Base-by-base conservation (phyloP, 2,329 filamentous ascomycete species). In the Clonostachys byssicola region DNA sequence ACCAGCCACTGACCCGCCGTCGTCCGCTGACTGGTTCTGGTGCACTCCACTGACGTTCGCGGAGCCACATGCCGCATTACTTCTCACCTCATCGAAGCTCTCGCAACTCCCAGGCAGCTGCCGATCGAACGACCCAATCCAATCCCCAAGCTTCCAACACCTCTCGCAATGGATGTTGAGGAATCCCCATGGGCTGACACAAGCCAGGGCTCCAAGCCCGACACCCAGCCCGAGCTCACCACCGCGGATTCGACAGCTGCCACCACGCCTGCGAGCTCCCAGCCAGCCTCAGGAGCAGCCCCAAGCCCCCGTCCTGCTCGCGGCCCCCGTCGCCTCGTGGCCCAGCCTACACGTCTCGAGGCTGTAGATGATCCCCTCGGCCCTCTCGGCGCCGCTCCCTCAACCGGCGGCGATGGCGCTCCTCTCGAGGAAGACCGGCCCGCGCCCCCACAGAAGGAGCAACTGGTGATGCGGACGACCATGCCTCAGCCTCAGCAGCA, bases 291-390 rank as follows among this genome's bases (percentile, higher is more conserved):
- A 47, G 60, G 63, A 54, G 54, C 55, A 34, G 48, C 60, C 49
- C 56, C 57, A 49, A 51, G 59, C 42, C 59, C 66, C 52, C 72
- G 74, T 34, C 64, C 72, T 12, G 71, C 72, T 23, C 72, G 75
- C 52, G 62, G 68, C n/a, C 75, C 75, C 36, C 81, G 83, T 54
- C 80, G 83, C 52, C 73, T 90, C 60, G 84, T 85, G 55, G 85
- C 85, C 49, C 87, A 92, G 62, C 81, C 86, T 33, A 91, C 88
- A 42, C 85, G 83, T 46, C 85, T 92, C 51, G 84, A 92, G 68
- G 86, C 85, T 51, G 85, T 89, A 55, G 81, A 85, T 40, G 87
- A 91, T 61, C 86, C 87, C 47, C 78, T 92, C 42, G 89, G 89
- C 2, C 89, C 89, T 18, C 73, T 95, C 45, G 89, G 89, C 49